These are phyloP conservation scores for Thalassiosira hispida DNA, from an alignment of 352 stramenopile genomes.

Conservation along the genomic window DNA sequence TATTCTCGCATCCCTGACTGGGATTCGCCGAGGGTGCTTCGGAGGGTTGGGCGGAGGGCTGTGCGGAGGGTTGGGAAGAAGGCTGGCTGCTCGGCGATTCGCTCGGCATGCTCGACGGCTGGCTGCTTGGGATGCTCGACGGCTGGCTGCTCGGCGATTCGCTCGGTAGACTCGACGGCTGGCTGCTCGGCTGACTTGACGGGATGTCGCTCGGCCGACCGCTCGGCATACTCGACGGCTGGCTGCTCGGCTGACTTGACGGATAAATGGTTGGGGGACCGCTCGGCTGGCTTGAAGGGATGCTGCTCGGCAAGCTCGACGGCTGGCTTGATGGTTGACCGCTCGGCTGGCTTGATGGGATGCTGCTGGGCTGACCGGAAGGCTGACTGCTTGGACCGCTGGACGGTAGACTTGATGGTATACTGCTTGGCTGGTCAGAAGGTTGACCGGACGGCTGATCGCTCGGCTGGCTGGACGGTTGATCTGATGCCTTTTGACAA, in stretches of 20 bases:
- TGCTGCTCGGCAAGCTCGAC: not conserved
- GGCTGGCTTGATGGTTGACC: conserved; percentile 1
- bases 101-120: not conserved
- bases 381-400: not conserved
- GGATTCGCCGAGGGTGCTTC: conserved; percentile 12
- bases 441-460: not conserved
- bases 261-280: not conserved
- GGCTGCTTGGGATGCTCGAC: not conserved
- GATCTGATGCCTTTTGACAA: conserved; percentile 12
- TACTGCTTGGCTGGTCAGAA: too few relatives aligned
- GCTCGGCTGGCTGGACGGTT: not conserved
- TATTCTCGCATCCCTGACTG: conserved; percentile 41
- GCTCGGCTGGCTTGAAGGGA: not conserved
- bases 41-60: not conserved
- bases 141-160: not conserved
- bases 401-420: not conserved
- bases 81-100: not conserved
- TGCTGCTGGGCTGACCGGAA: not conserved
- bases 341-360: not conserved
- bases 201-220: not conserved
- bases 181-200: not conserved
- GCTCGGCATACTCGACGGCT: not conserved
- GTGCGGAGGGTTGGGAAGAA: not conserved
- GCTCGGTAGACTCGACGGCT: not conserved
- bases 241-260: not conserved